Evolutionary conservation across 805 yeast genomes (phyloP), one percentile per base, ranked within the genome.

Genomic region (Ogataea glucozyma): DNA sequence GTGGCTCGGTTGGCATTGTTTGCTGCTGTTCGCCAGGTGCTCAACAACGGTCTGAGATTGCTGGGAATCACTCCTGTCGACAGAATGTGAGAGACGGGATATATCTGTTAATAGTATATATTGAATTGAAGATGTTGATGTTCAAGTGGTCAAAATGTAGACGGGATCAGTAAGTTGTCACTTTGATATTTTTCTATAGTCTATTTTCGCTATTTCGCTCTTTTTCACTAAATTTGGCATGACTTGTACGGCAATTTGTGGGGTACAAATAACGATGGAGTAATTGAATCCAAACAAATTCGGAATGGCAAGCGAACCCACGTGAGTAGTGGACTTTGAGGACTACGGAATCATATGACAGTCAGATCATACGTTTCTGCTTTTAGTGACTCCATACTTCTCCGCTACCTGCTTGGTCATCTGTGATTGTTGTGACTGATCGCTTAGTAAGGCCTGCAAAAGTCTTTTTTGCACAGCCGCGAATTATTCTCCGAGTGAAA

Each of bases 21-120:
- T 66, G 74, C 84, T 40, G 75, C 96, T 51, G 96, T 97, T 40
- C 82, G 90, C 69, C 95, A 85, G 70, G 95, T 88, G 10, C 73
- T 93, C 55, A 73, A 73, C 69, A 90, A 89, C 61, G 99, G 97
- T 72, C 82, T 93, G 89, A 72, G 72, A 34, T 71, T 93, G 60
- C 72, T 93, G 60, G 97, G 97, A 44, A 76, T 93, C 63, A 89
- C 97, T 33, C 98, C 99, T n/a, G 98, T 93, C 49, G 96, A 91
- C 58, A 84, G 98, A 79, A 91, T 91, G 98, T 91, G 74, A 27
- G 17, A 6, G 4, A 4, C 20, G 13, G 9, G 22, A 4, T 22
- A 17, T 22, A 7, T 22, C 10, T 7, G 10, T 22, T 22, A 7
- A 22, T 7, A 22, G 9, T 22, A 6, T 7, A 7, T 10, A 22